A percentile compares a stretch with the other conserved stretches of the same genome.
These are phyloP conservation scores for Chlamydomonas asymmetrica DNA, from an alignment of 139 green algal genomes.

Conservation along the genomic window DNA sequence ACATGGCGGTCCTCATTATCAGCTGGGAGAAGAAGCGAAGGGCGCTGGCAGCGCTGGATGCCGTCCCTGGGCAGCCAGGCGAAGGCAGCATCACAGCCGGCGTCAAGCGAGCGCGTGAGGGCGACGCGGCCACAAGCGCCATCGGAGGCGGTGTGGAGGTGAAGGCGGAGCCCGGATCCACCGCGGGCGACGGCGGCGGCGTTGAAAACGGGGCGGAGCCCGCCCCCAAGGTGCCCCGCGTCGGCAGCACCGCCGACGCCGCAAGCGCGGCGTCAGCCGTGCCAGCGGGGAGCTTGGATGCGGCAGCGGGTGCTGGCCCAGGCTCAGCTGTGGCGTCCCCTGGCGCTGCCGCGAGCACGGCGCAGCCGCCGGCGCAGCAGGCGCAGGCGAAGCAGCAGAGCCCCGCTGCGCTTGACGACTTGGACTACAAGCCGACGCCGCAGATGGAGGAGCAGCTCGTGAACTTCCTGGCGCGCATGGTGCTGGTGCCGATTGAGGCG, in stretches of 20 bases:
- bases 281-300: background rate
- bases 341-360: background rate
- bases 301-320: background rate
- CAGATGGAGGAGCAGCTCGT: slow-evolving; percentile 83
- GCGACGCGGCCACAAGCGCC: background rate
- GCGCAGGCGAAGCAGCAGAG: background rate
- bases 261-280: background rate
- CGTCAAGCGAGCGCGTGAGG: background rate
- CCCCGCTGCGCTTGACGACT: slow-evolving; percentile 16
- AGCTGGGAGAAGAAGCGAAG: slow-evolving; percentile 77
- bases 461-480: slow-evolving; percentile 89
- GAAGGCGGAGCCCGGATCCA: background rate
- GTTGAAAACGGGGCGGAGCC: too few species aligned
- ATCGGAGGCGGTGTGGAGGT: background rate
- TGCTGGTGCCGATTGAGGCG: slow-evolving; percentile 24
- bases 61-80: background rate
- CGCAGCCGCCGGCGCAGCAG: background rate
- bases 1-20: slow-evolving; percentile 88
- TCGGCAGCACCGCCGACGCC: background rate
- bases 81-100: slow-evolving; percentile 1
- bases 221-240: background rate
- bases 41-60: background rate
- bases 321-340: background rate
- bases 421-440: slow-evolving; percentile 55
- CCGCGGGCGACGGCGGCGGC: background rate